Percentiles rank a stretch among this genome's conserved stretches.
phyloP scores from a whole-genome alignment of 2,329 filamentous ascomycete species.

The Pseudogymnoascus sp. region DNA sequence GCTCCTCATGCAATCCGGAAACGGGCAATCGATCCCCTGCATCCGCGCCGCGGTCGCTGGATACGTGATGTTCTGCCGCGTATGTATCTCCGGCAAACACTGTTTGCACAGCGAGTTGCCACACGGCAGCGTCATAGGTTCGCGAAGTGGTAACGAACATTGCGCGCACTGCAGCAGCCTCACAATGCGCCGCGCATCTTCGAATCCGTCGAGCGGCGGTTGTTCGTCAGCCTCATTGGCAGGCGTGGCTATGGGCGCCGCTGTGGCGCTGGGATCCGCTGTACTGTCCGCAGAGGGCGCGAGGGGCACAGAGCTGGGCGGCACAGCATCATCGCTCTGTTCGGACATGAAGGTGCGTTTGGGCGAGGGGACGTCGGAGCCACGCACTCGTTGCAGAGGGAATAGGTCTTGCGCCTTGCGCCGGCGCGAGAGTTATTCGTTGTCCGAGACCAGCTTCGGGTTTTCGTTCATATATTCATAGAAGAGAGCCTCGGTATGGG shows the following conservation, averaged over 20 bases:
- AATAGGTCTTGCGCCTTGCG: neutral
- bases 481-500: neutral
- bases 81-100: slow-evolving; percentile 62
- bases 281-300: neutral
- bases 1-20: slow-evolving; percentile 55
- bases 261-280: neutral
- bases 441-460: neutral
- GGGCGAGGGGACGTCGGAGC: neutral
- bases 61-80: slow-evolving; percentile 66
- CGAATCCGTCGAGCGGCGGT: neutral
- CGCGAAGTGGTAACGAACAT: slow-evolving; percentile 60
- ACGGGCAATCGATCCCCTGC: slow-evolving; percentile 67
- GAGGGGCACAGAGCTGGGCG: slow-evolving; percentile 6
- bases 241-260: neutral
- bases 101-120: slow-evolving; percentile 67
- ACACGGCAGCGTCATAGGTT: slow-evolving; percentile 72
- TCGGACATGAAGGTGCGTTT: slow-evolving; percentile 5
- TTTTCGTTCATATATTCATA: neutral
- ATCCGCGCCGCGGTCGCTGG: slow-evolving; percentile 59
- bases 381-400: neutral
- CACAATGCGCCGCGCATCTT: slow-evolving; percentile 39
- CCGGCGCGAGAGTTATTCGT: neutral
- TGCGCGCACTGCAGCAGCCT: slow-evolving; percentile 69
- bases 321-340: slow-evolving; percentile 5
- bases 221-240: neutral